A percentile compares a stretch with the other conserved stretches of the same genome.
These are phyloP conservation scores for Paramarasmius palmivorus DNA, from an alignment of 1,284 basidiomycete species.

Conservation along the genomic window DNA sequence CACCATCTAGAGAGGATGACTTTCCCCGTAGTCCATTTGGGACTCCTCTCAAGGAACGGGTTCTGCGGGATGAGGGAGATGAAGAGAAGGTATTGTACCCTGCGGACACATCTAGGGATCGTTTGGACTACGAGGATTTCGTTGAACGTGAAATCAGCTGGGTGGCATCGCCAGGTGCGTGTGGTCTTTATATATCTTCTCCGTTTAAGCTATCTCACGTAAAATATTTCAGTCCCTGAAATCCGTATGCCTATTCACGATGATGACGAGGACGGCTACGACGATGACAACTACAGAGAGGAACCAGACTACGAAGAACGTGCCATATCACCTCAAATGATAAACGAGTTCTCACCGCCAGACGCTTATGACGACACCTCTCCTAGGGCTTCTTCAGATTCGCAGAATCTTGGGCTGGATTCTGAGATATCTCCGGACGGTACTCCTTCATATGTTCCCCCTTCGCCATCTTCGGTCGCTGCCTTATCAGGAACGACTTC, in stretches of 20 bases:
- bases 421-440: conserved; percentile 57
- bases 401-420: conserved; percentile 61
- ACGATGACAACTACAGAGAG: conserved; percentile 35
- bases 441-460: conserved; percentile 41
- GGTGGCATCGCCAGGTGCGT: conserved; percentile 68
- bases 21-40: conserved; percentile 73
- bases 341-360: conserved; percentile 34
- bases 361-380: conserved; percentile 46
- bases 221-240: conserved; percentile 41
- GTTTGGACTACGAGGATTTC: conserved; percentile 44
- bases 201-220: conserved; percentile 11
- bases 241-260: conserved; percentile 63
- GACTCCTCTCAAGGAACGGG: conserved; percentile 64
- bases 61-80: conserved; percentile 56
- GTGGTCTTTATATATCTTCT: conserved; percentile 10
- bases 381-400: conserved; percentile 51
- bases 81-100: conserved; percentile 65
- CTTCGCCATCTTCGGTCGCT: conserved; percentile 51
- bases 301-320: conserved; percentile 43
- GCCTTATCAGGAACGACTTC: conserved; percentile 44
- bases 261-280: conserved; percentile 55
- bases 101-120: conserved; percentile 44
- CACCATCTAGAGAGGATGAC: conserved; percentile 50
- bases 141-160: conserved; percentile 73
- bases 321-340: conserved; percentile 42